Evolutionary conservation across 176 grass and related monocot genomes (phyloP).

Genomic region (Juncus effusus): DNA sequence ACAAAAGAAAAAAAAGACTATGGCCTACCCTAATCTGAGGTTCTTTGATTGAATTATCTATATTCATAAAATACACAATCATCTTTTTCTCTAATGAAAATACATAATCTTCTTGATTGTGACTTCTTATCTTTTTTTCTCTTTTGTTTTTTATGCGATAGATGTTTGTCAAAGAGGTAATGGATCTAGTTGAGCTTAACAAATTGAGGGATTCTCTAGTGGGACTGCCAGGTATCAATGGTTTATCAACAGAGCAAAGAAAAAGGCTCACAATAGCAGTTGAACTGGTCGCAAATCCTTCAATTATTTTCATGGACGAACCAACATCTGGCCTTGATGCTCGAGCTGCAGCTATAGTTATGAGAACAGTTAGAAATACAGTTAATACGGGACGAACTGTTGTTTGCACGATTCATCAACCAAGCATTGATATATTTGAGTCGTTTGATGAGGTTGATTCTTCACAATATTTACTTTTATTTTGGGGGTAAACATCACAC

Average conservation of each 20-base stretch:
- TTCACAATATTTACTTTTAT: conserved; percentile 1
- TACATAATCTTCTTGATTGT: no score
- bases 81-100: no score
- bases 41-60: no score
- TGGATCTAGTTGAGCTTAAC: conserved; percentile 88
- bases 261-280: conserved; percentile 88
- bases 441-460: conserved; percentile 78
- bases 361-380: conserved; percentile 90
- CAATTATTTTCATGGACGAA: conserved; percentile 96
- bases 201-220: conserved; percentile 60
- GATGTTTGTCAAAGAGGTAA: conserved; percentile 94
- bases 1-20: not conserved
- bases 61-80: no score
- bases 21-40: no score
- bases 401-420: conserved; percentile 94
- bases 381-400: conserved; percentile 92
- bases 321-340: conserved; percentile 95
- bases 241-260: conserved; percentile 85
- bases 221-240: conserved; percentile 67
- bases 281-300: conserved; percentile 85
- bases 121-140: no score
- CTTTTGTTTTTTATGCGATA: conserved; percentile 23
- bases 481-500: no score
- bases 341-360: conserved; percentile 91
- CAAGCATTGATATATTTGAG: conserved; percentile 97